phyloP scores from a whole-genome alignment of 148 eudicot genomes.

The Silene uniflora region DNA sequence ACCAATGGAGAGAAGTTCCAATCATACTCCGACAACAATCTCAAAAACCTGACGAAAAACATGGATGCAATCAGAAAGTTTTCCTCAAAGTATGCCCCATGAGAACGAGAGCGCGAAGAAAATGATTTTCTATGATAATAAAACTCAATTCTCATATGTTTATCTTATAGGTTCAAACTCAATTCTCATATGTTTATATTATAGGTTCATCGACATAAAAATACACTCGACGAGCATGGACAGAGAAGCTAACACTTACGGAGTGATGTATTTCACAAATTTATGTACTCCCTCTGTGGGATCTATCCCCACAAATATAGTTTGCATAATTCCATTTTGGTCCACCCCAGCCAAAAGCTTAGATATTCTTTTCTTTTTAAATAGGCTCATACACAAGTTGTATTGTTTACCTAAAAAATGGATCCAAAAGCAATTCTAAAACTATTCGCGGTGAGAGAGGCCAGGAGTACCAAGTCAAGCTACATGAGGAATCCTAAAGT shows the following conservation, averaged over 20 bases:
- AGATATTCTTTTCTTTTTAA: too few species aligned
- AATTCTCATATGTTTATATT: too few species aligned
- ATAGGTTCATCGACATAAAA: too few species aligned
- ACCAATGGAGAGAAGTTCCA: slow-evolving; percentile 77
- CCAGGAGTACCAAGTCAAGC: not conserved
- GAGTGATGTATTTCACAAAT: not conserved
- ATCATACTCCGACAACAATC: slow-evolving; percentile 71
- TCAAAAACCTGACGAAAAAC: slow-evolving; percentile 58
- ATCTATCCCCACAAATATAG: too few species aligned
- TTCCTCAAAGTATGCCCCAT: not conserved
- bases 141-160: not conserved
- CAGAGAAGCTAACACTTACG: not conserved
- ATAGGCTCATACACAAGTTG: not conserved
- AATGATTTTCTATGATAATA: not conserved
- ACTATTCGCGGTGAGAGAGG: not conserved
- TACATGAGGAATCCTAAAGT: not conserved
- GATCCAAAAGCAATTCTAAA: not conserved
- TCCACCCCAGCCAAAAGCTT: too few species aligned
- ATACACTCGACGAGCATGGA: too few species aligned
- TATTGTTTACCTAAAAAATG: not conserved
- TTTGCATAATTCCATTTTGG: too few species aligned
- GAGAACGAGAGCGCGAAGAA: not conserved
- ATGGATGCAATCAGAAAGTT: not conserved
- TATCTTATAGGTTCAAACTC: not conserved
- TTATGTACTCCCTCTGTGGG: not conserved